These are phyloP conservation scores for Globisporangium rhizosaccharum DNA, from an alignment of 352 stramenopile species.

Conservation along the genomic window DNA sequence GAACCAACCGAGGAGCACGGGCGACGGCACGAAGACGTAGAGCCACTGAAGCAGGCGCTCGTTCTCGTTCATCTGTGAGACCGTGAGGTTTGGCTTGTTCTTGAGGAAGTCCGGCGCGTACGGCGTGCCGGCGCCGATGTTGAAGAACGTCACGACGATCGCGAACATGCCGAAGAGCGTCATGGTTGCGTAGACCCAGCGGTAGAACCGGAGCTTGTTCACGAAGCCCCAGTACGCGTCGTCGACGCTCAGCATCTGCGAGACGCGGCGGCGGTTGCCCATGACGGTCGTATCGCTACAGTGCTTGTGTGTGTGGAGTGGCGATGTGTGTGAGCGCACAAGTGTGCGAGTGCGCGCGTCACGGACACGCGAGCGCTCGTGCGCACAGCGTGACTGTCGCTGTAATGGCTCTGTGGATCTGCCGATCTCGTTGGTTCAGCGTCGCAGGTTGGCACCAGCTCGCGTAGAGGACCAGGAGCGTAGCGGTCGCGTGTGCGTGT, in stretches of 20 bases:
- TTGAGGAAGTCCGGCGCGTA: slow-evolving; percentile 44
- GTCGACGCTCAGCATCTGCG: slow-evolving; percentile 66
- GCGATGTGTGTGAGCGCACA: neutral
- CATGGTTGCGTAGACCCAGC: slow-evolving; percentile 63
- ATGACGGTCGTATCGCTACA: slow-evolving; percentile 18
- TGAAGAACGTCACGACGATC: slow-evolving; percentile 71
- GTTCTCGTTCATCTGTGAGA: slow-evolving; percentile 66
- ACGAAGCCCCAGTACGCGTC: slow-evolving; percentile 77
- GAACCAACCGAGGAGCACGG: slow-evolving; percentile 60
- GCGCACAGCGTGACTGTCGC: too few species aligned
- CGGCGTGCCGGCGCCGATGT: slow-evolving; percentile 49
- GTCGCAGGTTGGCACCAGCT: too few species aligned
- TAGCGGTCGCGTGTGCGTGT: too few species aligned
- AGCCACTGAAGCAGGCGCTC: slow-evolving; percentile 64
- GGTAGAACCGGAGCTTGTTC: slow-evolving; percentile 69
- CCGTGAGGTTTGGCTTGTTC: slow-evolving; percentile 37
- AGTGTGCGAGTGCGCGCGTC: neutral
- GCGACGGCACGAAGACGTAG: slow-evolving; percentile 69
- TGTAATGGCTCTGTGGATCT: neutral
- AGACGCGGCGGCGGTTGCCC: slow-evolving; percentile 55
- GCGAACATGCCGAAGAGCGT: slow-evolving; percentile 76
- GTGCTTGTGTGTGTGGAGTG: neutral
- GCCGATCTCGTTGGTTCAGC: too few species aligned
- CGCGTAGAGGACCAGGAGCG: too few species aligned
- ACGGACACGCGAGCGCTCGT: neutral